A percentile compares a stretch with the other conserved stretches of the same genome.
Conservation (phyloP, 768 basidiomycete species). For the Rhodotorula babjevae region DNA sequence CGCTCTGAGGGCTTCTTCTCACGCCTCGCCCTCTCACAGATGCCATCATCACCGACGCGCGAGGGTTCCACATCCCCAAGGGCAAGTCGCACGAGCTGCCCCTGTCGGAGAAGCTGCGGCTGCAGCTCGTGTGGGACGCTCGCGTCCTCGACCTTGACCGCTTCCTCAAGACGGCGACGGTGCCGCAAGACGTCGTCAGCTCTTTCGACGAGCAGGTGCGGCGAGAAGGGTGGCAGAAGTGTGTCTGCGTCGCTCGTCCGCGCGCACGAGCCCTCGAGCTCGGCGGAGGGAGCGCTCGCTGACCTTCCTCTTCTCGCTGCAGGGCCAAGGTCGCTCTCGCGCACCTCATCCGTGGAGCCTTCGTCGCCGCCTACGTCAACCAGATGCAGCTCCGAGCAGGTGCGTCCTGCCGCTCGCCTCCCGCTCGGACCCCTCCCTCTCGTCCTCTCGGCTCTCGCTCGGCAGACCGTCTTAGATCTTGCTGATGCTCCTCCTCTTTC, state of each 20-base stretch:
- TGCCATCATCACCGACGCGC: conserved; percentile 15
- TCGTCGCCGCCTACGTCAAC: conserved; percentile 21
- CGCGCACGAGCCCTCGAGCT: no score
- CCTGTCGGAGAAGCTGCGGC: conserved; percentile 11
- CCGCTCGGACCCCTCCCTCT: no score
- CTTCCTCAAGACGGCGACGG: neutral
- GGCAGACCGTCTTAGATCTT: no score
- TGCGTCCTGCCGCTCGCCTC: neutral
- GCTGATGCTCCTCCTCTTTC: neutral
- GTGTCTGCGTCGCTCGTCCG: neutral
- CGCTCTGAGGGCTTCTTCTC: no score
- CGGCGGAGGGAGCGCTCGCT: no score
- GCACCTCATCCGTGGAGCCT: conserved; percentile 15
- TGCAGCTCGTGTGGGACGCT: conserved; percentile 18
- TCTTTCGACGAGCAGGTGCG: neutral
- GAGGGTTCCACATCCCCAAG: conserved; percentile 17
- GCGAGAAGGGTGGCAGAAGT: conserved; percentile 18
- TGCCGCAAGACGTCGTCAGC: conserved; percentile 14
- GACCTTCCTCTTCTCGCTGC: neutral
- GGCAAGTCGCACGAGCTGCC: conserved; percentile 16
- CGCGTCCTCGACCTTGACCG: neutral
- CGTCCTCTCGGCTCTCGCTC: neutral
- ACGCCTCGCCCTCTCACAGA: neutral
- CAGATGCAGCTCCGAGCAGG: conserved; percentile 9
- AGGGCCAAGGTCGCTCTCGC: conserved; percentile 4